Evolutionary conservation across 2,329 filamentous ascomycete genomes (phyloP).

Genomic region (Chrysoporthe deuterocubensis): DNA sequence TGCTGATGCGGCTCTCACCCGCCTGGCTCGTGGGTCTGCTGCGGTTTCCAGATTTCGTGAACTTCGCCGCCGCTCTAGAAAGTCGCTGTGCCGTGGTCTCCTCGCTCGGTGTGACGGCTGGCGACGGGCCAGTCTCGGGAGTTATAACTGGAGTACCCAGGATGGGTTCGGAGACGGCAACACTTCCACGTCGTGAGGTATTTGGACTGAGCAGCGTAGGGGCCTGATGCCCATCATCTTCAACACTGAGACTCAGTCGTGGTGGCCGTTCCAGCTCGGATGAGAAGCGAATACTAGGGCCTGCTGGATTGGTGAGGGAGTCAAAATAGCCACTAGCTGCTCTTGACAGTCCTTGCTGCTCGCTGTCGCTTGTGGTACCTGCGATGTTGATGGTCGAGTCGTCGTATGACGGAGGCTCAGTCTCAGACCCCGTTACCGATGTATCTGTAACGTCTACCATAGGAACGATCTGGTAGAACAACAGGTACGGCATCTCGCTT

Average conservation of each 20-base stretch:
- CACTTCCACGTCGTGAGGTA: constrained; percentile 55
- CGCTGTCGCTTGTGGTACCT: constrained; percentile 37
- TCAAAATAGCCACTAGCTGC: constrained; percentile 53
- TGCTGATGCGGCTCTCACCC: constrained; percentile 61
- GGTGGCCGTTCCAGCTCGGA: constrained; percentile 54
- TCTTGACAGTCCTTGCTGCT: constrained; percentile 37
- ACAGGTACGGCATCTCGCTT: constrained; percentile 88
- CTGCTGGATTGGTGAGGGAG: constrained; percentile 43
- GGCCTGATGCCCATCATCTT: constrained; percentile 44
- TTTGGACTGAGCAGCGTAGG: constrained; percentile 37
- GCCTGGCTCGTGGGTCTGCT: constrained; percentile 63
- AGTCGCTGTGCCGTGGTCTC: constrained; percentile 58
- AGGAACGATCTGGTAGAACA: constrained; percentile 94
- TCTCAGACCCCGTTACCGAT: constrained; percentile 51
- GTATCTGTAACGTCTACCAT: constrained; percentile 69
- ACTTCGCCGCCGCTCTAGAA: constrained; percentile 61
- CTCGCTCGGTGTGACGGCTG: constrained; percentile 52
- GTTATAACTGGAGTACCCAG: constrained; percentile 23
- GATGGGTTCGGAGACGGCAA: constrained; percentile 51
- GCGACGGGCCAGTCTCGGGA: constrained; percentile 41
- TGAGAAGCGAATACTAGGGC: constrained; percentile 59
- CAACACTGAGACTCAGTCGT: constrained; percentile 52
- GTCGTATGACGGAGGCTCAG: constrained; percentile 63
- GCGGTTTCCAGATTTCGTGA: constrained; percentile 50
- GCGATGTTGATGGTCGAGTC: constrained; percentile 51